Evolutionary conservation across 2,329 filamentous ascomycete genomes (phyloP).

Genomic region (Hymenoscyphus albidus): DNA sequence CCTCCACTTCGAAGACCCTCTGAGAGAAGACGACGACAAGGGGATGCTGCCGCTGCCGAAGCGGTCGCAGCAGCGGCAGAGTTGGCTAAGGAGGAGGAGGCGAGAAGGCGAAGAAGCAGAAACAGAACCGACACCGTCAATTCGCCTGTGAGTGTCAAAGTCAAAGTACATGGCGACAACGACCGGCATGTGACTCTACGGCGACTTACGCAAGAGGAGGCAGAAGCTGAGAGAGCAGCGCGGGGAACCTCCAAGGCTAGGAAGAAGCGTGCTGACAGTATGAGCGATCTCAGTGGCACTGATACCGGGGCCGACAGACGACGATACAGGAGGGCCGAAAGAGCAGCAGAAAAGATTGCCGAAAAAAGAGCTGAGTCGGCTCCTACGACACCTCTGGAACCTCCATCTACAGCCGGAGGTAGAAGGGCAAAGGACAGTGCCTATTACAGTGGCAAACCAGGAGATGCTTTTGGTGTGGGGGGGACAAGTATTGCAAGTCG

Average conservation of each 20-base stretch:
- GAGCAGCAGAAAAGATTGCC: constrained; percentile 39
- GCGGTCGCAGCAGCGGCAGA: constrained; percentile 44
- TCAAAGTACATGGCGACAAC: constrained; percentile 57
- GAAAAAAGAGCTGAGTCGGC: constrained; percentile 36
- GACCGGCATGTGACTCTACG: constrained; percentile 59
- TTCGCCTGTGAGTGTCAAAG: constrained; percentile 53
- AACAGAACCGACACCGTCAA: constrained; percentile 28
- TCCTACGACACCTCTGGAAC: constrained; percentile 44
- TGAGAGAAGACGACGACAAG: constrained; percentile 45
- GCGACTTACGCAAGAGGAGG: constrained; percentile 58
- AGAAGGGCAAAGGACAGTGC: constrained; percentile 55
- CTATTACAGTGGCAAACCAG: constrained; percentile 52
- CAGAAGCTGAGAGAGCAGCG: constrained; percentile 39
- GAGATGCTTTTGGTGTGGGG: constrained; percentile 9
- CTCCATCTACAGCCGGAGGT: constrained; percentile 50
- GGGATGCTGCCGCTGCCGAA: constrained; percentile 43
- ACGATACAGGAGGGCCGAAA: constrained; percentile 54
- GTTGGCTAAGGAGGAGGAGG: constrained; percentile 47
- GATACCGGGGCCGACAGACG: constrained; percentile 46
- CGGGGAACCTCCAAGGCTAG: constrained; percentile 36
- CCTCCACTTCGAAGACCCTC: constrained; percentile 43
- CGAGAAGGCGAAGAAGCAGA: constrained; percentile 26
- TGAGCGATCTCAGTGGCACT: constrained; percentile 54
- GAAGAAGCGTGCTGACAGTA: constrained; percentile 46
- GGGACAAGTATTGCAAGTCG: constrained; percentile 28